Evolutionary conservation across 306 rosid species (phyloP).

Genomic region (Glycine soja): DNA sequence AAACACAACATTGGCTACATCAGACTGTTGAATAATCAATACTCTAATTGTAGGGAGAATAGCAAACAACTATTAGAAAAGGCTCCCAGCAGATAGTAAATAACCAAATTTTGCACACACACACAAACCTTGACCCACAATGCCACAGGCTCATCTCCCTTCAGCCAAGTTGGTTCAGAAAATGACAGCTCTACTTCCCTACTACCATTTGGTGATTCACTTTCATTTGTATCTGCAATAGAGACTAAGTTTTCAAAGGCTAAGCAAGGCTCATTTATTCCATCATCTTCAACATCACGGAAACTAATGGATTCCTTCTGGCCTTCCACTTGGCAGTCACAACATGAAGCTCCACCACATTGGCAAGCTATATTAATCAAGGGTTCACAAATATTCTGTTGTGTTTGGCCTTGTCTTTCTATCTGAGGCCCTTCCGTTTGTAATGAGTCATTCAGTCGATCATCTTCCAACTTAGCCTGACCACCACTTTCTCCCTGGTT

Average conservation of each 20-base stretch:
- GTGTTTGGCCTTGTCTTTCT: conserved; percentile 52
- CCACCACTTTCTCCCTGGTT: conserved; percentile 51
- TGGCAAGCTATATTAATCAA: conserved; percentile 53
- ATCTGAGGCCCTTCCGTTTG: conserved; percentile 52
- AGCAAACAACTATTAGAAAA: too few species aligned
- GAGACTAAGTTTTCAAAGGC: conserved; percentile 55
- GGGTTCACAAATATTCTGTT: conserved; percentile 48
- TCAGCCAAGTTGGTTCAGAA: conserved; percentile 73
- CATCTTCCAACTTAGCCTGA: conserved; percentile 47
- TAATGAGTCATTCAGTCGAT: conserved; percentile 46
- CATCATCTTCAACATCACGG: conserved; percentile 58
- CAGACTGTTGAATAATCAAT: too few species aligned
- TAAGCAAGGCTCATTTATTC: conserved; percentile 51
- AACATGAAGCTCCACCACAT: conserved; percentile 54
- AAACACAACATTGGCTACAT: neutral
- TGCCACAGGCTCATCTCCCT: conserved; percentile 74
- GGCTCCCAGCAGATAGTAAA: too few species aligned
- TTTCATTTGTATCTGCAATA: conserved; percentile 56
- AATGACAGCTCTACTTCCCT: conserved; percentile 63
- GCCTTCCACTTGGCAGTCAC: conserved; percentile 53
- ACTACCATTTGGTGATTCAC: conserved; percentile 58
- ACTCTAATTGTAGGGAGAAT: too few species aligned
- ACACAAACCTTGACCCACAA: conserved; percentile 89
- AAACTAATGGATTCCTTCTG: conserved; percentile 58
- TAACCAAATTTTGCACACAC: too few species aligned